Evolutionary conservation across 2,329 filamentous ascomycete species (phyloP).

Genomic region (Ophiosphaerella herpotricha): DNA sequence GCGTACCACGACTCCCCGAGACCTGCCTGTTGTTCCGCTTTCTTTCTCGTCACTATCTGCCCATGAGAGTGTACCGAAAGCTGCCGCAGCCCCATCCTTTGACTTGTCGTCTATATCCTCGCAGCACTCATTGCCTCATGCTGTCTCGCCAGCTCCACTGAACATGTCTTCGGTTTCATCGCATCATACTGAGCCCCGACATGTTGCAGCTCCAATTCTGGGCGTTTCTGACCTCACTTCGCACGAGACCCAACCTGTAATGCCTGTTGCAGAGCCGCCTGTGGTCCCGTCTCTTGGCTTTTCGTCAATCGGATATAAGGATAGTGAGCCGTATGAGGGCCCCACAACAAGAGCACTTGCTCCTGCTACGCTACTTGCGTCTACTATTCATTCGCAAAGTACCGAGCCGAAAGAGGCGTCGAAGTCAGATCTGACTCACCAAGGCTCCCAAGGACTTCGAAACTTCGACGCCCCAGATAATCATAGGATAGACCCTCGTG

Average conservation of each 20-base stretch:
- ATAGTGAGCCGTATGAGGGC: constrained; percentile 32
- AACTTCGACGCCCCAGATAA: background rate
- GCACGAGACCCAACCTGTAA: constrained; percentile 31
- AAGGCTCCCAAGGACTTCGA: background rate
- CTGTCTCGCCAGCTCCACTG: constrained; percentile 16
- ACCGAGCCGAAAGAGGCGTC: constrained; percentile 21
- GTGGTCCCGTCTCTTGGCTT: constrained; percentile 30
- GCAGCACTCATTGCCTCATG: constrained; percentile 31
- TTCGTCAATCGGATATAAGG: constrained; percentile 34
- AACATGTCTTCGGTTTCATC: constrained; percentile 27
- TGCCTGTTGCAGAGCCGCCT: constrained; percentile 35
- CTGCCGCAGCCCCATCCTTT: constrained; percentile 11
- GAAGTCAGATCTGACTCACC: background rate
- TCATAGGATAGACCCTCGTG: background rate
- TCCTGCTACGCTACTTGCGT: constrained; percentile 30
- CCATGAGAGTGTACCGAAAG: constrained; percentile 23
- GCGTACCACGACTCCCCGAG: constrained; percentile 29
- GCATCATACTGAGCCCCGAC: constrained; percentile 32
- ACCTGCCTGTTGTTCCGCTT: constrained; percentile 19
- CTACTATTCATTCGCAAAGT: constrained; percentile 32
- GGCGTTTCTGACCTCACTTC: constrained; percentile 24
- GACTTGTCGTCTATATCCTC: constrained; percentile 22
- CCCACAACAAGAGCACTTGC: constrained; percentile 19
- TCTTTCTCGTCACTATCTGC: constrained; percentile 19
- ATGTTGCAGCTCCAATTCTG: constrained; percentile 16